Conservation (phyloP, 2,329 filamentous ascomycete species). For the Hymenoscyphus scutula region DNA sequence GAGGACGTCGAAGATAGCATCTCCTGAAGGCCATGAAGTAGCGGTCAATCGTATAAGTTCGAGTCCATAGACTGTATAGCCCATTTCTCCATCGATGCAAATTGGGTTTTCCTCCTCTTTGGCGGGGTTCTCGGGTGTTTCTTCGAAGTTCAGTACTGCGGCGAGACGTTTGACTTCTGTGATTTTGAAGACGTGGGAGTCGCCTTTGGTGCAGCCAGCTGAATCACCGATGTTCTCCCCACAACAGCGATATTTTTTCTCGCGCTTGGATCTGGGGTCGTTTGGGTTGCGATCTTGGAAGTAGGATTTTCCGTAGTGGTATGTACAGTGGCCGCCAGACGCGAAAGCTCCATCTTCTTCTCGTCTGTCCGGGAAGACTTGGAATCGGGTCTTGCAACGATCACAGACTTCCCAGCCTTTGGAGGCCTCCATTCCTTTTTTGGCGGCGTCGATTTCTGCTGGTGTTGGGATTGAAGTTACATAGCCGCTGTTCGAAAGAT, state of each 20-base stretch:
- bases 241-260: conserved; percentile 75
- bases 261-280: conserved; percentile 52
- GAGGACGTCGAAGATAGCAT: conserved; percentile 75
- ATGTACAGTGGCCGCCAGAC: conserved; percentile 72
- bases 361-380: conserved; percentile 84
- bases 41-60: conserved; percentile 90
- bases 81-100: conserved; percentile 96
- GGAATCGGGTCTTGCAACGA: conserved; percentile 80
- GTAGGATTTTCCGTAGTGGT: conserved; percentile 74
- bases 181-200: conserved; percentile 85
- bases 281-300: conserved; percentile 51
- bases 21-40: conserved; percentile 78
- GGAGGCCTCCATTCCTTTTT: conserved; percentile 61
- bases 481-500: conserved; percentile 71
- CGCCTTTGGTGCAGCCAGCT: conserved; percentile 67
- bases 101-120: conserved; percentile 60
- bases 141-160: conserved; percentile 72
- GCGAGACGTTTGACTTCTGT: conserved; percentile 74
- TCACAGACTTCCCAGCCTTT: conserved; percentile 86
- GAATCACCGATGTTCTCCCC: conserved; percentile 70
- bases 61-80: conserved; percentile 83
- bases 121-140: conserved; percentile 66
- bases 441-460: conserved; percentile 64
- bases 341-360: conserved; percentile 72
- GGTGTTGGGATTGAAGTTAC: conserved; percentile 65